phyloP scores from a whole-genome alignment of 441 rosid species.

The Gossypium trilobum region DNA sequence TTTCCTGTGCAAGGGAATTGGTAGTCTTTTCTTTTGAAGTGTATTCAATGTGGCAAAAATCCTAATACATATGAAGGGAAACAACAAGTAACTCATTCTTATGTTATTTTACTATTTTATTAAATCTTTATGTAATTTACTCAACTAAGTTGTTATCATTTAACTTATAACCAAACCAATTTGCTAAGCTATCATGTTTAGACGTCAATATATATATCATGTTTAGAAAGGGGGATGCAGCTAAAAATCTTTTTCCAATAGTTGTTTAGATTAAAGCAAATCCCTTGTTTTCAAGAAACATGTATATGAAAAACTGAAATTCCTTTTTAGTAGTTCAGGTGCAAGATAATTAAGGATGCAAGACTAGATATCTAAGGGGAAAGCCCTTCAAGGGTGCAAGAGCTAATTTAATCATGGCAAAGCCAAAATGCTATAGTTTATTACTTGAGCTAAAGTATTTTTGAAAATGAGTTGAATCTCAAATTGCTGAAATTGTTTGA shows the following conservation, averaged over 20 bases:
- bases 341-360: conserved; percentile 1
- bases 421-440: neutral
- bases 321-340: neutral
- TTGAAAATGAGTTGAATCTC: neutral
- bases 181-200: neutral
- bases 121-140: neutral
- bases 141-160: neutral
- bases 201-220: too few relatives aligned
- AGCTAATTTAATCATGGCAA: neutral
- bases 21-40: neutral
- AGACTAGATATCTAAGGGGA: neutral
- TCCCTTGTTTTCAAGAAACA: neutral
- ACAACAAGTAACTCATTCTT: neutral
- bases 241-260: neutral
- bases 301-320: neutral
- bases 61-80: neutral
- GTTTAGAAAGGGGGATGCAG: neutral
- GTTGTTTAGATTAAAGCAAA: neutral
- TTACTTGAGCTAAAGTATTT: neutral
- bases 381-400: neutral
- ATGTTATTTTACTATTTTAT: neutral
- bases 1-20: too few relatives aligned
- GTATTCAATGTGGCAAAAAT: neutral
- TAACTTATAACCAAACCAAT: neutral
- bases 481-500: neutral